Conservation (phyloP, 352 stramenopile genomes). For the Pythium utonaiense region DNA sequence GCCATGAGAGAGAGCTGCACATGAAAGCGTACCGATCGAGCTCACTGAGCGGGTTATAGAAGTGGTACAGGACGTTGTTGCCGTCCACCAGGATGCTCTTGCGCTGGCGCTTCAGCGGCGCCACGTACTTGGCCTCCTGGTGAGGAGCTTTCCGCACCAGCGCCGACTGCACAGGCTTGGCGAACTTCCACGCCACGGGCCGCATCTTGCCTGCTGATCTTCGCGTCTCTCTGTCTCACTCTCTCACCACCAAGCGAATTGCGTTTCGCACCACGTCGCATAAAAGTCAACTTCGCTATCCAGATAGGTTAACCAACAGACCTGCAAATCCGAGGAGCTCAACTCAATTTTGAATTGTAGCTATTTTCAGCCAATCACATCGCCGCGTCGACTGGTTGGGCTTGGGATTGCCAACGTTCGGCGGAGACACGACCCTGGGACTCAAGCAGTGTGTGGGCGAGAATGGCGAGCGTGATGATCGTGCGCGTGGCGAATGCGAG, state of each 20-base stretch:
- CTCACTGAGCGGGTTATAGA: slow-evolving; percentile 25
- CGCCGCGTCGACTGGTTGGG: slow-evolving; percentile 14
- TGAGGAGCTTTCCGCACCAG: not conserved
- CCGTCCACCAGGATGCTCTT: slow-evolving; percentile 30
- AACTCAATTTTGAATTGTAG: slow-evolving; percentile 23
- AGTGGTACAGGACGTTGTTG: slow-evolving; percentile 35
- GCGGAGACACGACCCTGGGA: not conserved
- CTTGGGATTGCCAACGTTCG: slow-evolving; percentile 7
- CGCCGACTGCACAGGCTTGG: slow-evolving; percentile 4
- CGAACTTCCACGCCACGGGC: slow-evolving; percentile 14
- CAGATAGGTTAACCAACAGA: no score
- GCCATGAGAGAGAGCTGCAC: not conserved
- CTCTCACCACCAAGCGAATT: slow-evolving; percentile 8
- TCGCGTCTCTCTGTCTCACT: not conserved
- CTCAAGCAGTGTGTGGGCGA: slow-evolving; percentile 20
- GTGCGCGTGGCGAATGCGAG: slow-evolving; percentile 13
- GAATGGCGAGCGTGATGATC: slow-evolving; percentile 26
- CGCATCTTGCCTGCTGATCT: slow-evolving; percentile 11
- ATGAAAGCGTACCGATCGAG: slow-evolving; percentile 12
- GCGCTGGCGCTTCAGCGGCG: slow-evolving; percentile 9
- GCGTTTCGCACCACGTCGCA: slow-evolving; percentile 2
- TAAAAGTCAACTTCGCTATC: no score
- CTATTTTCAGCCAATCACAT: slow-evolving; percentile 23
- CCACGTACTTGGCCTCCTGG: not conserved
- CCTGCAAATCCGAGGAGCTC: not conserved